phyloP scores from a whole-genome alignment of 2,329 filamentous ascomycete genomes.

The Alternaria sp. region DNA sequence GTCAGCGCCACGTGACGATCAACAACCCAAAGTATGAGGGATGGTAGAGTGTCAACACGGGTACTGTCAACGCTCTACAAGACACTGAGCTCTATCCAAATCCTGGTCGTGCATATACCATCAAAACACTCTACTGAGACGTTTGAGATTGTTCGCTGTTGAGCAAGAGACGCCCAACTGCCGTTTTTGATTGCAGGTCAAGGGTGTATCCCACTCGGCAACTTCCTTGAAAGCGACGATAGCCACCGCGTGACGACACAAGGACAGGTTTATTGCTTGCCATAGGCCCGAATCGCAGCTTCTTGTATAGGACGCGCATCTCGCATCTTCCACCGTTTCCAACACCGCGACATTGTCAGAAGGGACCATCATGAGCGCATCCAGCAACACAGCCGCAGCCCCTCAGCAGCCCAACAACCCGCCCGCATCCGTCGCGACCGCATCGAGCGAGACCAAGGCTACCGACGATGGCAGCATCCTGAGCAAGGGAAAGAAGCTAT shows the following conservation, averaged over 20 bases:
- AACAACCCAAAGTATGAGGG: conserved; percentile 10
- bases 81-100: not conserved
- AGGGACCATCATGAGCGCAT: conserved; percentile 18
- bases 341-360: not conserved
- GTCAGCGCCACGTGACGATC: conserved; percentile 21
- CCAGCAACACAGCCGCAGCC: conserved; percentile 12
- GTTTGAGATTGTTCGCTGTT: not conserved
- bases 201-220: conserved; percentile 26
- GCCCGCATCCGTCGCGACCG: conserved; percentile 27
- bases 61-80: conserved; percentile 3
- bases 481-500: conserved; percentile 49
- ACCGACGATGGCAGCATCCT: conserved; percentile 38
- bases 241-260: conserved; percentile 20
- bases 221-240: conserved; percentile 19
- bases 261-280: conserved; percentile 6
- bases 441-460: conserved; percentile 32
- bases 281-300: conserved; percentile 20
- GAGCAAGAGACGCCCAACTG: not conserved
- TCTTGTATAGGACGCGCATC: conserved; percentile 4
- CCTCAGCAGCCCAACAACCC: conserved; percentile 21
- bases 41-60: conserved; percentile 6
- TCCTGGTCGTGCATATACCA: not conserved
- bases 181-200: conserved; percentile 6
- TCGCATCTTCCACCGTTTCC: not conserved
- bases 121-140: not conserved